Conservation (phyloP, 108 stramenopile genomes). For the Schizochytrium sp. region DNA sequence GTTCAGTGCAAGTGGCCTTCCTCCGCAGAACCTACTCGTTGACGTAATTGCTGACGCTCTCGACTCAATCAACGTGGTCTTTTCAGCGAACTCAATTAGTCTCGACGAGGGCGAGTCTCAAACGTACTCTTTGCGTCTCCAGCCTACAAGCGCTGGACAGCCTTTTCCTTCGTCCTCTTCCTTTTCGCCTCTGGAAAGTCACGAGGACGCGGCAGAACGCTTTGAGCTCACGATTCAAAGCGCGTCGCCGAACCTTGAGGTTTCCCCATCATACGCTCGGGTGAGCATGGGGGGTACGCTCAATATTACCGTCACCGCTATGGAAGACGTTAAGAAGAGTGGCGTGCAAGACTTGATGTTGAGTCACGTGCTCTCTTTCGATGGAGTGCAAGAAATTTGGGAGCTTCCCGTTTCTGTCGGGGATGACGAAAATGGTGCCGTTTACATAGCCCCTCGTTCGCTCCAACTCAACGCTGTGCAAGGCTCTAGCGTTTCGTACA, state of each 20-base stretch:
- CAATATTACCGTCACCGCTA: background rate
- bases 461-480: background rate
- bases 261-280: background rate
- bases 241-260: background rate
- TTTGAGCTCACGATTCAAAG: background rate
- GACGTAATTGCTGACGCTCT: background rate
- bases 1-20: background rate
- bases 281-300: background rate
- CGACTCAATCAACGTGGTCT: background rate
- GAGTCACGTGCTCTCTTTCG: background rate
- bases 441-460: background rate
- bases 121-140: background rate
- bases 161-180: too few relatives aligned
- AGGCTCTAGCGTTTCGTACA: background rate
- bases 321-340: background rate
- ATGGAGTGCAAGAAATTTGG: background rate
- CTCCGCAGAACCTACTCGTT: background rate
- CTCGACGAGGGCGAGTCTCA: background rate
- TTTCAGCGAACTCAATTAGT: background rate
- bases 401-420: background rate
- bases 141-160: background rate
- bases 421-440: background rate
- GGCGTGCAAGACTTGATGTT: background rate
- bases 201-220: background rate
- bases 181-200: too few relatives aligned